Evolutionary conservation across 192 early-diverging fungal species (phyloP), one percentile per base, ranked within the genome.

Genomic region (Backusella liffmaniae): DNA sequence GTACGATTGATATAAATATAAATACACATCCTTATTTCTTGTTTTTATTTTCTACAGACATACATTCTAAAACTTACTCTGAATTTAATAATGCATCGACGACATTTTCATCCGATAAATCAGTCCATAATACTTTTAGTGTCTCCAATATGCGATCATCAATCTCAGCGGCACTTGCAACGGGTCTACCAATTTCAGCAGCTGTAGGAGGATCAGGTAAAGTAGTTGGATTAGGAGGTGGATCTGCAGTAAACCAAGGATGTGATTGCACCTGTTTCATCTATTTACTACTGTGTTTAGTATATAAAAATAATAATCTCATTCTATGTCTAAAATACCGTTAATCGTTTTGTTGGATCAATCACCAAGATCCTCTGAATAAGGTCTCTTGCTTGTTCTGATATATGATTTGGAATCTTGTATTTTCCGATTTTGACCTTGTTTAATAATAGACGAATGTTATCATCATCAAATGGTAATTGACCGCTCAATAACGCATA

Each of bases 401-500:
- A 78, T 12, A 86, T 53, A 72, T 83, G 66, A 26, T 66, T 62
- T 12, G 80, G 86, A 46, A 89, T 84, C 10, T 79, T 62, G 67
- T 81, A 85, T 69, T 79, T 79, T 29, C 78, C 76, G 15, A 51
- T 62, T 67, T 85, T 83, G 59, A 82, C 82, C 70, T 92, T 93
- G 44, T 71, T 78, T n/a, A 93, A 62, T 5, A 93, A 74, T 41
- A 82, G 71, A 21, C 87, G 73, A 67, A 93, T 93, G 76, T 94
- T 92, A 66, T 91, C 89, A 75, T 93, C 92, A 59, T 94, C 91
- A 84, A 94, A 94, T 5, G 92, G 92, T 41, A 94, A 77, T 71
- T 90, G 87, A 10, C 92, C 92, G 35, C 87, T 89, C 32, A 94
- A 72, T n/a, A 94, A 72, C 0, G 91, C 92, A 78, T 83, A 94